Percentiles rank a stretch among this genome's conserved stretches.
These are phyloP conservation scores for Oropetium thomaeum DNA, from an alignment of 176 grass and related monocot species.

Conservation along the genomic window DNA sequence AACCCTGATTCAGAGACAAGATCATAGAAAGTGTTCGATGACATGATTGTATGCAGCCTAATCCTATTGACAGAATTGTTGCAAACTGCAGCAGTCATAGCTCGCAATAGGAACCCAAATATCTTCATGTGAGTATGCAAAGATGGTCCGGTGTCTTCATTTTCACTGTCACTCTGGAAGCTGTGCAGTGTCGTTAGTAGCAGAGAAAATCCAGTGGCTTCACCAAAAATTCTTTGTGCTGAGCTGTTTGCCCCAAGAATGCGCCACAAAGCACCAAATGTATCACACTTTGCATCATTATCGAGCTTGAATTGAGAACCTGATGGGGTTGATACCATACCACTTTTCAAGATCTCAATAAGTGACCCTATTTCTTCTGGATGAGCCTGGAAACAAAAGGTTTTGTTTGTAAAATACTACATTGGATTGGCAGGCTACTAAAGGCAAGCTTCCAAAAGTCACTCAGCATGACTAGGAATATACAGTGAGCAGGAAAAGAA, in stretches of 20 bases:
- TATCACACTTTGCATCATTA: conserved; percentile 88
- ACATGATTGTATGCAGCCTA: conserved; percentile 81
- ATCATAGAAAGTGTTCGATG: conserved; percentile 91
- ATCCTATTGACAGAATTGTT: conserved; percentile 91
- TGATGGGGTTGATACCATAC: conserved; percentile 80
- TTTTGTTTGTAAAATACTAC: conserved; percentile 27
- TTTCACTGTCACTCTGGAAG: conserved; percentile 68
- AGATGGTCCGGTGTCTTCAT: conserved; percentile 43
- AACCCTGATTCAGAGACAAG: conserved; percentile 90
- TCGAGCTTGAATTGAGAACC: conserved; percentile 94
- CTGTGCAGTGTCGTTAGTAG: conserved; percentile 81
- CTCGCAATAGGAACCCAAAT: conserved; percentile 85
- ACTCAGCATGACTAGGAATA: conserved; percentile 18
- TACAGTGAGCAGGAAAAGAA: conserved; percentile 2
- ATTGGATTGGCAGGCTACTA: conserved; percentile 9
- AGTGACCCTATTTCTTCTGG: conserved; percentile 91
- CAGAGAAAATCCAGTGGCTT: conserved; percentile 98
- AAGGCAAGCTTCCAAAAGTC: conserved; percentile 2
- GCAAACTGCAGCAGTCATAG: conserved; percentile 85
- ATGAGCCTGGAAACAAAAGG: conserved; percentile 70
- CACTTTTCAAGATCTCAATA: conserved; percentile 94
- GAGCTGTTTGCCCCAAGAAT: conserved; percentile 85
- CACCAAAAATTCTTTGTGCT: conserved; percentile 90
- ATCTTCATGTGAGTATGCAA: conserved; percentile 70
- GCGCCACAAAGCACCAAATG: conserved; percentile 91